phyloP scores from a whole-genome alignment of 805 yeast species.

The Cephaloascus fragrans region DNA sequence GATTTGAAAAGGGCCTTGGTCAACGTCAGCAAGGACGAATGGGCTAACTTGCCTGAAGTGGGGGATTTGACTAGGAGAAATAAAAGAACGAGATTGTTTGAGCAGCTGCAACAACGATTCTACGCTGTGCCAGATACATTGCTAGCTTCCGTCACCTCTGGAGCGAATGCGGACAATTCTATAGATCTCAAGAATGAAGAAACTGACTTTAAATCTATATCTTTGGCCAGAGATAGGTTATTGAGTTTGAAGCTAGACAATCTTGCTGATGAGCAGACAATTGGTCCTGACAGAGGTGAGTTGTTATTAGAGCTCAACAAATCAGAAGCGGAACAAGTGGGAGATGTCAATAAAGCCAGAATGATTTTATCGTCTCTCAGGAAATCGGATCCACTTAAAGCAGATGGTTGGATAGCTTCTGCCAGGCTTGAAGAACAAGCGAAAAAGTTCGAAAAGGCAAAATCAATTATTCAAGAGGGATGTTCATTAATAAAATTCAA shows the following conservation, averaged over 20 bases:
- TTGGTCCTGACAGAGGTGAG: conserved; percentile 33
- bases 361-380: conserved; percentile 57
- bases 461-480: conserved; percentile 59
- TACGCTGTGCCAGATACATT: conserved; percentile 80
- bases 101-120: conserved; percentile 53
- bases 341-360: conserved; percentile 52
- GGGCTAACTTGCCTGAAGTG: conserved; percentile 81
- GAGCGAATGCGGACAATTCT: conserved; percentile 7
- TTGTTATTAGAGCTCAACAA: conserved; percentile 9
- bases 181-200: conserved; percentile 8
- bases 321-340: conserved; percentile 18
- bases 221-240: conserved; percentile 55
- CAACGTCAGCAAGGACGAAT: conserved; percentile 53
- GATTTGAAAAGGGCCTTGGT: conserved; percentile 60
- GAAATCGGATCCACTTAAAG: conserved; percentile 59
- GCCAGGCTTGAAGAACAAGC: conserved; percentile 70
- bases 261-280: conserved; percentile 11
- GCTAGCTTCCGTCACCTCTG: conserved; percentile 19
- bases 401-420: conserved; percentile 80
- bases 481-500: conserved; percentile 55
- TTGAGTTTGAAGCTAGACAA: conserved; percentile 44
- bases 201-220: conserved; percentile 43
- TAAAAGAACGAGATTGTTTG: conserved; percentile 57
- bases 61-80: conserved; percentile 78
- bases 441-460: conserved; percentile 46